Evolutionary conservation across 192 early-diverging fungal species (phyloP).

Genomic region (Entomortierella parvispora): DNA sequence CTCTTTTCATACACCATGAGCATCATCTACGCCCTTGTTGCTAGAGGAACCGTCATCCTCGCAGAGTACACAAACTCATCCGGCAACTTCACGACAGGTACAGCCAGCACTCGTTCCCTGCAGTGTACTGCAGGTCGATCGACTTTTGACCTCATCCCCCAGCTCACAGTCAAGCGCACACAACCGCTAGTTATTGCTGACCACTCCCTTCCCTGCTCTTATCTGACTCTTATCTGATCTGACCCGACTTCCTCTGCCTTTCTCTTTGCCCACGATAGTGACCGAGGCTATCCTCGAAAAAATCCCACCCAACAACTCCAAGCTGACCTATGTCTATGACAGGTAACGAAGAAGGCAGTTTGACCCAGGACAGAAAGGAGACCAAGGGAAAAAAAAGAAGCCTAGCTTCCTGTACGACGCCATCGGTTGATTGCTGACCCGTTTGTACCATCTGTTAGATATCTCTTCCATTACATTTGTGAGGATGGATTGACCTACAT

Average conservation of each 20-base stretch:
- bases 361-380: background rate
- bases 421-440: too few relatives aligned
- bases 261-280: constrained; percentile 49
- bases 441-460: too few relatives aligned
- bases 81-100: constrained; percentile 84
- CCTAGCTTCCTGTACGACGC: too few relatives aligned
- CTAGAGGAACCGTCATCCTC: constrained; percentile 79
- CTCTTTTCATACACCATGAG: constrained; percentile 56
- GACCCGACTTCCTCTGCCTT: background rate
- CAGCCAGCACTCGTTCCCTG: background rate
- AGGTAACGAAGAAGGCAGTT: constrained; percentile 48
- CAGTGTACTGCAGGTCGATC: background rate
- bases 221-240: background rate
- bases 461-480: constrained; percentile 92
- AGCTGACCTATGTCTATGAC: constrained; percentile 94
- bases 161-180: background rate
- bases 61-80: constrained; percentile 85
- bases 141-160: background rate
- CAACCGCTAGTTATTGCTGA: background rate
- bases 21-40: constrained; percentile 85
- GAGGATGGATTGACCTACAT: constrained; percentile 84
- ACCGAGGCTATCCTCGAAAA: constrained; percentile 90
- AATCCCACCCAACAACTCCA: constrained; percentile 90
- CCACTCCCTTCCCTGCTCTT: background rate
- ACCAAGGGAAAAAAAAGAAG: background rate